A percentile compares a stretch with the other conserved stretches of the same genome.
These are phyloP conservation scores for Aspergillus luchuensis DNA, from an alignment of 2,329 filamentous ascomycete species.

Conservation along the genomic window DNA sequence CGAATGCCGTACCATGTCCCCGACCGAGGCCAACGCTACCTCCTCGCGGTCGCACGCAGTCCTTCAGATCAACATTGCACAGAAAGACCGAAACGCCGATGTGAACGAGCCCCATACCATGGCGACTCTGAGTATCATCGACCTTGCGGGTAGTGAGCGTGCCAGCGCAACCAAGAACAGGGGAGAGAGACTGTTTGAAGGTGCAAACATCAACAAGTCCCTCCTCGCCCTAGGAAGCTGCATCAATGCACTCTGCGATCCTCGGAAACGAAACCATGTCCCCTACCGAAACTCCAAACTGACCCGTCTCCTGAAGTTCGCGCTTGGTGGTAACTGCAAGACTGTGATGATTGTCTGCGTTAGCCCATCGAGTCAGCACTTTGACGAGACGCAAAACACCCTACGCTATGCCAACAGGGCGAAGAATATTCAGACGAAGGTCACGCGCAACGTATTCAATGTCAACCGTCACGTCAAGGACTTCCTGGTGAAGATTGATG, in stretches of 20 bases:
- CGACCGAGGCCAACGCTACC: constrained; percentile 94
- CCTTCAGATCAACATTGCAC: constrained; percentile 92
- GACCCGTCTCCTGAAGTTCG: constrained; percentile 93
- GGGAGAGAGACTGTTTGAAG: constrained; percentile 85
- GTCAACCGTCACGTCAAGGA: constrained; percentile 99
- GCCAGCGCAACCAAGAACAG: constrained; percentile 96
- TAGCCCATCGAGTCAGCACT: constrained; percentile 93
- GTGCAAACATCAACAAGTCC: constrained; percentile 99
- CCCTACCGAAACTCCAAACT: constrained; percentile 98
- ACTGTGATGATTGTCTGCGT: constrained; percentile 99
- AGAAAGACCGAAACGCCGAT: constrained; percentile 89
- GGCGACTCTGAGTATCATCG: constrained; percentile 97
- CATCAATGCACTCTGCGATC: constrained; percentile 96
- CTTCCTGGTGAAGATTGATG: constrained; percentile 98
- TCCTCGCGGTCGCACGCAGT: constrained; percentile 97
- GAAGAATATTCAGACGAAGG: constrained; percentile 99
- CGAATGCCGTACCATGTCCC: constrained; percentile 90
- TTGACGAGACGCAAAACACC: constrained; percentile 97
- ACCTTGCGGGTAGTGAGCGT: constrained; percentile 91
- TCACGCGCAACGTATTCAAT: constrained; percentile 98
- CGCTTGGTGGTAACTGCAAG: constrained; percentile 94
- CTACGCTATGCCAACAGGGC: constrained; percentile 95
- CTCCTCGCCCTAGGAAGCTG: constrained; percentile 91
- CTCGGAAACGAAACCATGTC: constrained; percentile 87
- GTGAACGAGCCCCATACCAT: constrained; percentile 96